phyloP scores from a whole-genome alignment of 768 basidiomycete species.

The Strobilomyces dryophilus region DNA sequence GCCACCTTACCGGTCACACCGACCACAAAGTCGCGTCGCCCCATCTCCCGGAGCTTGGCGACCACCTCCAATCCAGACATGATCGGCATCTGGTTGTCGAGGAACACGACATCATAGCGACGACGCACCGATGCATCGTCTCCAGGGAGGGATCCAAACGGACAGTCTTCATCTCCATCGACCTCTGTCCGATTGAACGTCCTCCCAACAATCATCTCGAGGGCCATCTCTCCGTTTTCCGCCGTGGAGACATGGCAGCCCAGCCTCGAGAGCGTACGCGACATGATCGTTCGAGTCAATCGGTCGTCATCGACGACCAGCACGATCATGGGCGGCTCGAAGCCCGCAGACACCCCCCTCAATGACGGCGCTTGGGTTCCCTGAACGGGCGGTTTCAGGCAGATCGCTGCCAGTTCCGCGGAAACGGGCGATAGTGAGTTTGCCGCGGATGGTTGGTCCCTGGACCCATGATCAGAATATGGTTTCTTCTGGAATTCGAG shows the following conservation, averaged over 20 bases:
- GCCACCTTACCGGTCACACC: conserved; percentile 61
- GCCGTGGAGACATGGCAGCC: conserved; percentile 78
- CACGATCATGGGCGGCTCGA: conserved; percentile 56
- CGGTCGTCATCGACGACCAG: conserved; percentile 84
- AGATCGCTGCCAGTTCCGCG: conserved; percentile 6
- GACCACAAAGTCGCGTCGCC: conserved; percentile 74
- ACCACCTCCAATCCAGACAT: conserved; percentile 72
- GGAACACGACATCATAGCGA: conserved; percentile 44
- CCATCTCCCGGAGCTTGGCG: conserved; percentile 56
- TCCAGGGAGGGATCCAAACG: not conserved
- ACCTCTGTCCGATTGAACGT: not conserved
- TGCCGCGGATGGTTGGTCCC: not conserved
- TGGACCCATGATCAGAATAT: conserved; percentile 3
- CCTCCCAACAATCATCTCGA: conserved; percentile 62
- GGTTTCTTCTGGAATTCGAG: not conserved
- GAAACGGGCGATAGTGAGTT: conserved; percentile 1
- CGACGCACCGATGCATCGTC: not conserved
- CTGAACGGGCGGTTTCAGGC: conserved; percentile 12
- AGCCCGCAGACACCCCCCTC: conserved; percentile 16
- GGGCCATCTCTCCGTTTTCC: conserved; percentile 77
- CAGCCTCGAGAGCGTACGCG: conserved; percentile 68
- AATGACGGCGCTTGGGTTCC: conserved; percentile 7
- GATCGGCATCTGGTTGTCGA: conserved; percentile 81
- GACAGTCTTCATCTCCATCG: not conserved
- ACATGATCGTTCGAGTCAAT: conserved; percentile 78